Base-by-base conservation (phyloP, 2,329 filamentous ascomycete species). In the Colletotrichum spaethianum region DNA sequence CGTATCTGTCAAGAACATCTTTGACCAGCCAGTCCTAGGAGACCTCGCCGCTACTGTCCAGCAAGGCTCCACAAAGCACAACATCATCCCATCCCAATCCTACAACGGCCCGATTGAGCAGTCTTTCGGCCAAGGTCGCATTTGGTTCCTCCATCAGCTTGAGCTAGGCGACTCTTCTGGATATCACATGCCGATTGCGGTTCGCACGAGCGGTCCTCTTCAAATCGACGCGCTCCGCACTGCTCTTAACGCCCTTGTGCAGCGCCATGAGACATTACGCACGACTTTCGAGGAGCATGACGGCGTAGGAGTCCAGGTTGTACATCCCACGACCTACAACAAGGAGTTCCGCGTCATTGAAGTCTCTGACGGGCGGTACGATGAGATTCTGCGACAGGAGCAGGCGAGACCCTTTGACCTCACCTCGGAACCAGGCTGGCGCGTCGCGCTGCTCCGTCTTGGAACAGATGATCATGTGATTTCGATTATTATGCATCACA, bases 101-200 rank as follows among this genome's bases (percentile, higher is more conserved):
- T 59, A 59, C 18, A 40, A 20, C 18, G 75, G 75, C 5, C 75
- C 75, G 6, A 65, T 75, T 23, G 71, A 75, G 59, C 75, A 75
- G 42, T 77, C 75, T 1, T 76, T 73, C 69, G 75, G 71, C 4
- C 75, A 77, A 55, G 71, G 73, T 18, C 73, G 75, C 6, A 61
- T 77, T 4, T 77, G 75, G 75, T 77, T 77, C 63, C 57, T 77
- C 14, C 74, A 77, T 4, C 70, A 75, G 40, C 73, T 77, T 14
- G 52, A 75, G 28, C 61, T 63, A 7, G 75, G 70, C 14, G 33
- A 59, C 1, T 55, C 66, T 3, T 75, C 50, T 14, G 28, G 75
- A 64, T 77, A 75, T 31, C 63, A 73, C 23, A 74, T 77, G 52
- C 74, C 74, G 16, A 63, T 59, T 16, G 70, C 70, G 4, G 60